Evolutionary conservation across 129 eudicot species (phyloP).

Genomic region (Chrysanthemum lavandulifolium): DNA sequence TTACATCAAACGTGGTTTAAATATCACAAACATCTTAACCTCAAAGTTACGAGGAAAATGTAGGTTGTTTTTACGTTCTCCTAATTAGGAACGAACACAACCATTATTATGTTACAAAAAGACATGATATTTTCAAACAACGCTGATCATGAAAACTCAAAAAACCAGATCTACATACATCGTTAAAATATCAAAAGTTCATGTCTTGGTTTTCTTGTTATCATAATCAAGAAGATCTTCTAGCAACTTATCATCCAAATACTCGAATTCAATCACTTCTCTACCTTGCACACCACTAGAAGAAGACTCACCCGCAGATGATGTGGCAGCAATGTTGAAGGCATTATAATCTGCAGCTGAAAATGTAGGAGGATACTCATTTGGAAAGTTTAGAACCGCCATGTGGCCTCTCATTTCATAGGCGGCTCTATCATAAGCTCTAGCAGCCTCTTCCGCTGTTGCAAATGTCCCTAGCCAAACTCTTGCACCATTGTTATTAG

Average conservation of each 20-base stretch:
- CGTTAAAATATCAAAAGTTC: neutral
- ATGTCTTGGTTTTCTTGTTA: slow-evolving; percentile 30
- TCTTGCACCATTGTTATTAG: slow-evolving; percentile 33
- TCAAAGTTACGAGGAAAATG: no score
- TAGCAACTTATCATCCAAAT: slow-evolving; percentile 45
- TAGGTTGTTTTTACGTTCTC: no score
- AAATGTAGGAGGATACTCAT: slow-evolving; percentile 41
- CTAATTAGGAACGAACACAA: no score
- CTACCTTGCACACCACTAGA: neutral
- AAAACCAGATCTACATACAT: no score
- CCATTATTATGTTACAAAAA: no score
- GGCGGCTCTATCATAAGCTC: slow-evolving; percentile 54
- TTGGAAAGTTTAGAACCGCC: slow-evolving; percentile 51
- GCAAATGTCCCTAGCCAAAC: slow-evolving; percentile 51
- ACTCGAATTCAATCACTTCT: slow-evolving; percentile 55
- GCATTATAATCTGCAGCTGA: slow-evolving; percentile 31
- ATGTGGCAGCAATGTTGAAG: neutral
- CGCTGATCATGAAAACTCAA: no score
- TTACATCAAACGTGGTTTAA: no score
- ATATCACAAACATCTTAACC: no score
- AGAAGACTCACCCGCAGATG: neutral
- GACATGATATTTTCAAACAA: no score
- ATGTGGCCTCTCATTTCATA: slow-evolving; percentile 38
- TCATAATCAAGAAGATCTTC: slow-evolving; percentile 55
- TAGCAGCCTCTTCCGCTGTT: slow-evolving; percentile 52